Percentiles rank a stretch among this genome's conserved stretches.
These are phyloP conservation scores for Epichloe gansuensis DNA, from an alignment of 2,329 filamentous ascomycete genomes.

Conservation along the genomic window DNA sequence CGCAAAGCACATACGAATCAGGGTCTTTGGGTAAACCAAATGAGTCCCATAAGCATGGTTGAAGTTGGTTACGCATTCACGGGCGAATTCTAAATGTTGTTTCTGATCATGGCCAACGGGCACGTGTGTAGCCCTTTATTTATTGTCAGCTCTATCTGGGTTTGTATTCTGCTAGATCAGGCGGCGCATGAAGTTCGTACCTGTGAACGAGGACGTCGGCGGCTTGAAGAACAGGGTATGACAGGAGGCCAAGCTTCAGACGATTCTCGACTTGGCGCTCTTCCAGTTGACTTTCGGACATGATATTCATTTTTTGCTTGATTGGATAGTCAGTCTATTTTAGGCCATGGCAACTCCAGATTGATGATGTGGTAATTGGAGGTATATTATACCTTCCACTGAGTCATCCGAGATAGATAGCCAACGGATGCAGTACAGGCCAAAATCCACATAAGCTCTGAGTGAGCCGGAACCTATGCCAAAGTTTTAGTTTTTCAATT, in stretches of 20 bases:
- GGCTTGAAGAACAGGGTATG: conserved; percentile 89
- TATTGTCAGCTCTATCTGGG: conserved; percentile 1
- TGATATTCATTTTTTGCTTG: conserved; percentile 60
- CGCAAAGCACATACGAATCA: conserved; percentile 46
- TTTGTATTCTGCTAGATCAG: neutral
- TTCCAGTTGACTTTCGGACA: conserved; percentile 43
- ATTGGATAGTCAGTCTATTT: neutral
- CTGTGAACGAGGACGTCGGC: conserved; percentile 84
- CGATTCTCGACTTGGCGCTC: conserved; percentile 43
- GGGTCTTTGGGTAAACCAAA: conserved; percentile 53
- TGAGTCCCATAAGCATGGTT: conserved; percentile 60
- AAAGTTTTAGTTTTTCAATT: neutral
- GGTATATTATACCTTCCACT: conserved; percentile 66
- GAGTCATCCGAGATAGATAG: conserved; percentile 95
- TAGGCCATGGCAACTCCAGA: too few relatives aligned
- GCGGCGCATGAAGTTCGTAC: conserved; percentile 23
- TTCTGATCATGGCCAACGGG: conserved; percentile 92
- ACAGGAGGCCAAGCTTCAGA: conserved; percentile 82
- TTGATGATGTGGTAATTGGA: neutral
- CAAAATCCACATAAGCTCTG: conserved; percentile 94
- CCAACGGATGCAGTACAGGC: conserved; percentile 86
- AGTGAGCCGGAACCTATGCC: conserved; percentile 56
- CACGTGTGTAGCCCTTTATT: conserved; percentile 67
- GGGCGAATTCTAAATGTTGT: conserved; percentile 87
- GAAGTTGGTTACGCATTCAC: conserved; percentile 77